Evolutionary conservation across 148 eudicot species (phyloP).

Genomic region (Euryodendron excelsum): DNA sequence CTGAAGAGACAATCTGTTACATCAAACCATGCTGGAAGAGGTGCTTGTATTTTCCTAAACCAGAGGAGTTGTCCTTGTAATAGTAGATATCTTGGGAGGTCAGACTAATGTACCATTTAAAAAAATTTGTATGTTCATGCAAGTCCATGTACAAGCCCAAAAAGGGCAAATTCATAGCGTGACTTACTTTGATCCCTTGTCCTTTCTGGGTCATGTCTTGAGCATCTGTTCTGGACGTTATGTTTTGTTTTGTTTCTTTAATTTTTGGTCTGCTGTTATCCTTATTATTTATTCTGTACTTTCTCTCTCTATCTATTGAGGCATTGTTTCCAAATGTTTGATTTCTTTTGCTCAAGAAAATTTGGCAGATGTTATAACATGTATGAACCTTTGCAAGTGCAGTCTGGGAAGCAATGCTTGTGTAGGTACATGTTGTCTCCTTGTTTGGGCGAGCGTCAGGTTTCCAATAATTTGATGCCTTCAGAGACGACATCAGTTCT

Average conservation of each 20-base stretch:
- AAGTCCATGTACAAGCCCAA: no score
- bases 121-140: background rate
- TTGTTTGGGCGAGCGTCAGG: constrained; percentile 31
- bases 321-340: constrained; percentile 12
- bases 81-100: background rate
- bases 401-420: constrained; percentile 94
- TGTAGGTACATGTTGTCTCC: constrained; percentile 68
- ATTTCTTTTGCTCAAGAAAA: constrained; percentile 2
- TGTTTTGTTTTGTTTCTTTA: background rate
- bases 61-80: background rate
- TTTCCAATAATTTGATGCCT: constrained; percentile 29
- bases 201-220: background rate
- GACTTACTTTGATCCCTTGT: no score
- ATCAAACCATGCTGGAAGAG: constrained; percentile 1
- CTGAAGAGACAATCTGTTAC: background rate
- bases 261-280: background rate
- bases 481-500: constrained; percentile 33
- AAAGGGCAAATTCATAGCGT: no score
- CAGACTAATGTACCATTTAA: background rate
- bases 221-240: background rate
- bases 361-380: constrained; percentile 8
- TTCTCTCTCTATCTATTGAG: background rate
- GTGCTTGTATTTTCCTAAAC: background rate
- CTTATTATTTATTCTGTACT: background rate
- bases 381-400: constrained; percentile 26